These are phyloP conservation scores for Ophiostoma quercus DNA, from an alignment of 2,329 filamentous ascomycete genomes.

Conservation along the genomic window DNA sequence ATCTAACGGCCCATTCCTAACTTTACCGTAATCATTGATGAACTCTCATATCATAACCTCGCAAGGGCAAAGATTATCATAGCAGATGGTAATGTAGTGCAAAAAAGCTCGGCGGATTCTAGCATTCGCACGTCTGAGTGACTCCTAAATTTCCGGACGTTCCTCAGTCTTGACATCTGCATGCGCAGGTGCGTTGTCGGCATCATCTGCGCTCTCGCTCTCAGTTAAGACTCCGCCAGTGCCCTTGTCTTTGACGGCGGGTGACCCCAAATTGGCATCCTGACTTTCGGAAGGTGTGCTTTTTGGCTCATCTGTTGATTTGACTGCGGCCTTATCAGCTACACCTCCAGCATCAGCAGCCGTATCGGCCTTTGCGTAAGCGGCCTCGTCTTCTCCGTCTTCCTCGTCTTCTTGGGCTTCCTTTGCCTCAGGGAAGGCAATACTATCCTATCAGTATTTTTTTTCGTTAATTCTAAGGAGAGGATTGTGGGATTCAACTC, in stretches of 20 bases:
- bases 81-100: too few species aligned
- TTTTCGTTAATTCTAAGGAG: background rate
- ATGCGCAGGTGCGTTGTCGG: background rate
- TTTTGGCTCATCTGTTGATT: background rate
- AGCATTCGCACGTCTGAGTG: too few species aligned
- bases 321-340: background rate
- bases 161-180: background rate
- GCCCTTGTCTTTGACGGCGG: too few species aligned
- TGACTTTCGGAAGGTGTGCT: too few species aligned
- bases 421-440: background rate
- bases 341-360: background rate
- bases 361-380: background rate
- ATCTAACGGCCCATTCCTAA: background rate
- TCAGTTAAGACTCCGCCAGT: too few species aligned
- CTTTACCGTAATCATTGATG: background rate
- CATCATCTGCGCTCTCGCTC: background rate
- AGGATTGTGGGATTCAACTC: conserved; percentile 37
- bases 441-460: background rate
- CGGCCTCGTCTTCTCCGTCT: background rate
- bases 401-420: too few species aligned
- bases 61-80: too few species aligned
- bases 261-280: too few species aligned
- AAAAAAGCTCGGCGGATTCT: too few species aligned
- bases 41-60: too few species aligned
- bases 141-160: background rate